These are phyloP conservation scores for Camellia sinensis DNA, from an alignment of 148 eudicot genomes.

Conservation along the genomic window DNA sequence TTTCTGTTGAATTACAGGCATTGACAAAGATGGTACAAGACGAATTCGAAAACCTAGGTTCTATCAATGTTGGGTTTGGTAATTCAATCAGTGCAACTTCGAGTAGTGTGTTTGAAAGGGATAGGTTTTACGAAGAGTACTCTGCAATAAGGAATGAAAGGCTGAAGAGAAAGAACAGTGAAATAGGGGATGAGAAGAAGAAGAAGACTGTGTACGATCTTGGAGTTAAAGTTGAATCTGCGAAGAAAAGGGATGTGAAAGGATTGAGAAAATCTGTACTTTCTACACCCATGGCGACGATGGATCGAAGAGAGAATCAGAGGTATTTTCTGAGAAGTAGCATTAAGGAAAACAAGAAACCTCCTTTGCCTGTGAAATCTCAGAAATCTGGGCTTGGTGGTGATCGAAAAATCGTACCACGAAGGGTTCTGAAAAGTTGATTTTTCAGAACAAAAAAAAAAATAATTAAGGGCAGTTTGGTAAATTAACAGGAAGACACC, in stretches of 20 bases:
- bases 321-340: slow-evolving; percentile 71
- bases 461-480: too few relatives aligned
- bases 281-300: slow-evolving; percentile 35
- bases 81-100: slow-evolving; percentile 9
- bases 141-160: slow-evolving; percentile 81
- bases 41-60: slow-evolving; percentile 24
- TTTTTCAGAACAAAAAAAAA: neutral
- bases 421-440: slow-evolving; percentile 44
- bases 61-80: neutral
- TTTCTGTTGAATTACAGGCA: slow-evolving; percentile 55
- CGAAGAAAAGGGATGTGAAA: slow-evolving; percentile 50
- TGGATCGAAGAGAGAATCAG: slow-evolving; percentile 48
- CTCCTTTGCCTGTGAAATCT: slow-evolving; percentile 55
- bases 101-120: slow-evolving; percentile 58
- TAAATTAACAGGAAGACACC: too few relatives aligned
- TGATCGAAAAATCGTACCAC: slow-evolving; percentile 39
- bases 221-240: slow-evolving; percentile 53
- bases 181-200: slow-evolving; percentile 23
- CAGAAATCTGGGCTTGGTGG: slow-evolving; percentile 34
- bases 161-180: slow-evolving; percentile 62
- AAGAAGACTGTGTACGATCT: slow-evolving; percentile 27
- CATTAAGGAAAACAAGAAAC: slow-evolving; percentile 44
- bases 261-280: slow-evolving; percentile 40
- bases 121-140: slow-evolving; percentile 69
- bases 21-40: slow-evolving; percentile 54